These are phyloP conservation scores for Radiomyces spectabilis DNA, from an alignment of 192 early-diverging fungal species.

Conservation along the genomic window DNA sequence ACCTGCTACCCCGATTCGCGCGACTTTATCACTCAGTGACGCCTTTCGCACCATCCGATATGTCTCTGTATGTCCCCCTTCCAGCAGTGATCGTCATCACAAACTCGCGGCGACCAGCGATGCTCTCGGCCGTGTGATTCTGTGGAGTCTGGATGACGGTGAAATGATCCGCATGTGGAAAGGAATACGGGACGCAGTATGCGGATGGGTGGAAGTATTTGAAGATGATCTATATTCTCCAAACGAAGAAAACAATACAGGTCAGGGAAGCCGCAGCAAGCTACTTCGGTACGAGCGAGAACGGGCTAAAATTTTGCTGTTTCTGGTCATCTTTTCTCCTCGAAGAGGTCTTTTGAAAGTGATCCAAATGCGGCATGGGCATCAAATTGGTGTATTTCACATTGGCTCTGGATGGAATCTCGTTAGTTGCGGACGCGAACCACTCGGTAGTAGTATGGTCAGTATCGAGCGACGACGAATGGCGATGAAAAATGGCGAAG, in stretches of 20 bases:
- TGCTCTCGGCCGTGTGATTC: slow-evolving; percentile 56
- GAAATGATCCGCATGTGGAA: slow-evolving; percentile 67
- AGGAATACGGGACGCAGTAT: slow-evolving; percentile 60
- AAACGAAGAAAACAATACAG: slow-evolving; percentile 8
- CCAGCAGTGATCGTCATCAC: slow-evolving; percentile 28
- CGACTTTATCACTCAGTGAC: slow-evolving; percentile 43
- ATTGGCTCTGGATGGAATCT: slow-evolving; percentile 53
- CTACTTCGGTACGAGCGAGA: too few relatives aligned
- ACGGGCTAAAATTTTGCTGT: slow-evolving; percentile 38
- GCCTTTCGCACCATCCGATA: slow-evolving; percentile 43
- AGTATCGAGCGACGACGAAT: slow-evolving; percentile 5
- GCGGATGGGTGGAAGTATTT: slow-evolving; percentile 58
- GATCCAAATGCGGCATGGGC: slow-evolving; percentile 52
- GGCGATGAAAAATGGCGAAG: background rate
- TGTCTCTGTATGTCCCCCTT: slow-evolving; percentile 41
- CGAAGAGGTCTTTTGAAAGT: slow-evolving; percentile 59
- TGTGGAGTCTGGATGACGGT: slow-evolving; percentile 56
- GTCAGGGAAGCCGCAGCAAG: background rate
- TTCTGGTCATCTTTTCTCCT: slow-evolving; percentile 57
- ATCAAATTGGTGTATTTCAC: slow-evolving; percentile 47
- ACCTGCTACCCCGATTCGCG: slow-evolving; percentile 45
- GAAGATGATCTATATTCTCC: slow-evolving; percentile 13
- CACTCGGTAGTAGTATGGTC: slow-evolving; percentile 30
- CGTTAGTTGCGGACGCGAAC: slow-evolving; percentile 37
- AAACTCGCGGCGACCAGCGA: slow-evolving; percentile 55